Conservation (phyloP, 225 moss, liverwort and hornwort genomes). For the Sphagnum tenellum region DNA sequence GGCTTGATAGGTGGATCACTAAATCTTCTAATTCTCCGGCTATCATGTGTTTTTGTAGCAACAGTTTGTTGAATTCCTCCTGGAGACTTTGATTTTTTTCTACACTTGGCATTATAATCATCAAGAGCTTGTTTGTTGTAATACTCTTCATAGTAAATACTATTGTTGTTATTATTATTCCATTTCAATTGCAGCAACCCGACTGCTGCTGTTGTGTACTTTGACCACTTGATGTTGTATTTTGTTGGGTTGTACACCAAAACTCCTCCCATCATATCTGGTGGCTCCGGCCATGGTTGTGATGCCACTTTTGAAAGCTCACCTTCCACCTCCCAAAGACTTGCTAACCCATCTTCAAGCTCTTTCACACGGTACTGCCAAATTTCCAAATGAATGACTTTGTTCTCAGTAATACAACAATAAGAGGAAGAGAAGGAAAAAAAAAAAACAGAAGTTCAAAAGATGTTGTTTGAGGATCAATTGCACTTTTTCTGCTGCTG, state of each 20-base stretch:
- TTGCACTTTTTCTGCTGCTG: no score
- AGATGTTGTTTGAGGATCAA: no score
- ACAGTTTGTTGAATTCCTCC: no score
- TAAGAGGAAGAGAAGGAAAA: not conserved
- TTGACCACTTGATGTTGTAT: conserved; percentile 3
- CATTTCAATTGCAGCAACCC: no score
- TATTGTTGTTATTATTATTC: no score
- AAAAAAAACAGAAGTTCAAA: not conserved
- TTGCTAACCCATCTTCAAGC: conserved; percentile 2
- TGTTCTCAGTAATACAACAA: not conserved
- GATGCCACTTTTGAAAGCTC: conserved; percentile 7
- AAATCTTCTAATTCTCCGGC: no score
- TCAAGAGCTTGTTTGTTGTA: no score
- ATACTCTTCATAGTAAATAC: no score
- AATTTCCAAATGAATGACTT: not conserved
- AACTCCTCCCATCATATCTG: conserved; percentile 7
- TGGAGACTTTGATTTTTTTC: no score
- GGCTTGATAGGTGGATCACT: no score
- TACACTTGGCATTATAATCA: no score
- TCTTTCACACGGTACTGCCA: conserved; percentile 8
- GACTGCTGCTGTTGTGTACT: not conserved
- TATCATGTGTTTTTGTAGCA: no score
- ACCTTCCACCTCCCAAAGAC: not conserved
- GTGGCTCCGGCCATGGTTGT: conserved; percentile 10
- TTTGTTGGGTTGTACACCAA: conserved; percentile 7